Percentiles rank a stretch among this genome's conserved stretches.
Evolutionary conservation across 306 rosid species (phyloP).

Genomic region (Cucurbita maxima): DNA sequence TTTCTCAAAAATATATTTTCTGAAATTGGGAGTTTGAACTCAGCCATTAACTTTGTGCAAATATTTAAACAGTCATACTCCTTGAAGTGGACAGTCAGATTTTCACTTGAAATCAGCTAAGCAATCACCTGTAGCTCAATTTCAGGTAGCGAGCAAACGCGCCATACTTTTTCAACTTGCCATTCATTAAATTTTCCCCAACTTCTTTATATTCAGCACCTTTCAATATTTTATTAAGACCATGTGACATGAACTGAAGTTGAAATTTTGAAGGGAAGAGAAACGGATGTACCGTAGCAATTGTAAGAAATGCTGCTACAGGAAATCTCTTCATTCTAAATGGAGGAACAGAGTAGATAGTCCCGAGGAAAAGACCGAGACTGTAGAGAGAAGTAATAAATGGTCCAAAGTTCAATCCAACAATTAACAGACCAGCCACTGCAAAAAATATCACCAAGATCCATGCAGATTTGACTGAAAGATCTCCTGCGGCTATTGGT

Average conservation of each 20-base stretch:
- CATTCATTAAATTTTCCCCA: background rate
- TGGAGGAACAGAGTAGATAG: conserved; percentile 91
- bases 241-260: background rate
- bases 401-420: conserved; percentile 71
- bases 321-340: conserved; percentile 90
- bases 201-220: background rate
- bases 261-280: background rate
- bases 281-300: conserved; percentile 57
- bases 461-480: conserved; percentile 93
- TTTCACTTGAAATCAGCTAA: background rate
- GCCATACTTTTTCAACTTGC: background rate
- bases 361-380: conserved; percentile 86
- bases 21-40: background rate
- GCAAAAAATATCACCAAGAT: conserved; percentile 76
- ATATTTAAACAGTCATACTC: background rate
- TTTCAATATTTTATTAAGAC: background rate
- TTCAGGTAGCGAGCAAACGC: background rate
- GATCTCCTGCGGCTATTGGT: conserved; percentile 97
- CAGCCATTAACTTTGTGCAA: background rate
- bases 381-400: conserved; percentile 71
- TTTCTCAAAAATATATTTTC: background rate
- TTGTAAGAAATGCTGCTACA: conserved; percentile 89
- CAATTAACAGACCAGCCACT: conserved; percentile 53
- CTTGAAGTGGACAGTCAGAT: background rate
- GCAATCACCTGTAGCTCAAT: background rate